phyloP scores from a whole-genome alignment of 805 yeast genomes.

The Yarrowia deformans region DNA sequence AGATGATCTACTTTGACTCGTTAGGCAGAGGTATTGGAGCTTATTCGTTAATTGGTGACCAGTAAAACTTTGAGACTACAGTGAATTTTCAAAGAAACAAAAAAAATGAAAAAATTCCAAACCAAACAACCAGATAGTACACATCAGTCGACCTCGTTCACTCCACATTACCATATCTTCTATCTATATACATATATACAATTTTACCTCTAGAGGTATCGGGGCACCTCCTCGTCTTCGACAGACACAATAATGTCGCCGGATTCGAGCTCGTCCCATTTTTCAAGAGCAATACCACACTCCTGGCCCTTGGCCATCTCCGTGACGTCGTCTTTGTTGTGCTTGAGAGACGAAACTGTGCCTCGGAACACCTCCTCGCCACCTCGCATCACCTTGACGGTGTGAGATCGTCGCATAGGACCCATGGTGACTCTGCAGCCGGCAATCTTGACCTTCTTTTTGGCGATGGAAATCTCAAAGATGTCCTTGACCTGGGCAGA shows the following conservation, averaged over 20 bases:
- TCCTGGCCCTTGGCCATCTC: constrained; percentile 87
- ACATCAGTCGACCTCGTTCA: too few species aligned
- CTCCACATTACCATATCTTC: constrained; percentile 13
- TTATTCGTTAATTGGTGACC: too few species aligned
- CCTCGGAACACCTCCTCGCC: constrained; percentile 61
- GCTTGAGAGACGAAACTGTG: constrained; percentile 73
- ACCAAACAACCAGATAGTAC: too few species aligned
- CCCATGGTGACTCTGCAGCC: constrained; percentile 87
- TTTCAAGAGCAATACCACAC: constrained; percentile 80
- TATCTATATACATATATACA: constrained; percentile 39
- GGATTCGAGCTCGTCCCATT: constrained; percentile 69
- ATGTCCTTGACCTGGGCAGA: constrained; percentile 74
- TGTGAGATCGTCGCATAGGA: constrained; percentile 62
- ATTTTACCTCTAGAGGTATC: constrained; percentile 51
- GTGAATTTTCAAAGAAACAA: too few species aligned
- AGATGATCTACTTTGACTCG: too few species aligned
- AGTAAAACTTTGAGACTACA: too few species aligned
- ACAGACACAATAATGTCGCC: constrained; percentile 80
- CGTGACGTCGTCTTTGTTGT: constrained; percentile 76
- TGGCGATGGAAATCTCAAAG: constrained; percentile 67
- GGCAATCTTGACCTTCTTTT: constrained; percentile 68
- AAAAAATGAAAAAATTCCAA: too few species aligned
- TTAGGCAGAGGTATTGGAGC: too few species aligned
- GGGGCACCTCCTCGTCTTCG: constrained; percentile 68
- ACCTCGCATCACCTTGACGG: constrained; percentile 64